A percentile compares a stretch with the other conserved stretches of the same genome.
Conservation (phyloP, 768 basidiomycete species). For the Coprinopsis strossmayeri region DNA sequence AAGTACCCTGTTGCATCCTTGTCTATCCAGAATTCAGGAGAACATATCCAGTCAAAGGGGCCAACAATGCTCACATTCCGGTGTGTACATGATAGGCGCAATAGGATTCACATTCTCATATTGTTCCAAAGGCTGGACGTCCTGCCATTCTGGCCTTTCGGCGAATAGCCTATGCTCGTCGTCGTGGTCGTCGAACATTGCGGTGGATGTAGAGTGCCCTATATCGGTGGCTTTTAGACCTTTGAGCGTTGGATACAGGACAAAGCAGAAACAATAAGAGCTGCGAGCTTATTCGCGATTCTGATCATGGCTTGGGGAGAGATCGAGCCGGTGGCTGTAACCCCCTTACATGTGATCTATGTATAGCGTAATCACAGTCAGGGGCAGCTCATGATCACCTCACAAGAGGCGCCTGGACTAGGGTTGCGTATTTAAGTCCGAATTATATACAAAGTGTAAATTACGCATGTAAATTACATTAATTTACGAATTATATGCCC, state of each 20-base stretch:
- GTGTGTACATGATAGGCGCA: conserved; percentile 88
- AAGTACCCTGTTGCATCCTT: conserved; percentile 92
- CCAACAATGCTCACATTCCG: conserved; percentile 61
- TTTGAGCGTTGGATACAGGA: background rate
- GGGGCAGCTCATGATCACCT: no score
- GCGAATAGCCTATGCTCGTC: conserved; percentile 35
- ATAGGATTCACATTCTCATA: conserved; percentile 74
- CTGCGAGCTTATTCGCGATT: background rate
- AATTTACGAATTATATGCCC: no score
- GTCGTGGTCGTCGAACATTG: conserved; percentile 3
- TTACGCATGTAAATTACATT: no score
- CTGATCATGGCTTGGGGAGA: background rate
- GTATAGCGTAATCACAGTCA: no score
- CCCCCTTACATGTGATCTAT: no score
- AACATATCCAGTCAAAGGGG: background rate
- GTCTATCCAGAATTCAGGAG: conserved; percentile 40
- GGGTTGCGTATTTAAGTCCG: no score
- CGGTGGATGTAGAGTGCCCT: background rate
- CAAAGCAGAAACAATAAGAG: background rate
- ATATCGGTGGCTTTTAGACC: background rate
- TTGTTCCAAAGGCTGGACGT: conserved; percentile 74
- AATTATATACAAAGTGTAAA: no score
- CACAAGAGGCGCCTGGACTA: no score
- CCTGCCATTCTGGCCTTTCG: conserved; percentile 69
- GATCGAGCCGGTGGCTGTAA: no score